Percentiles rank a stretch among this genome's conserved stretches.
Evolutionary conservation across 768 basidiomycete genomes (phyloP).

Genomic region (Lentinula lateritia): DNA sequence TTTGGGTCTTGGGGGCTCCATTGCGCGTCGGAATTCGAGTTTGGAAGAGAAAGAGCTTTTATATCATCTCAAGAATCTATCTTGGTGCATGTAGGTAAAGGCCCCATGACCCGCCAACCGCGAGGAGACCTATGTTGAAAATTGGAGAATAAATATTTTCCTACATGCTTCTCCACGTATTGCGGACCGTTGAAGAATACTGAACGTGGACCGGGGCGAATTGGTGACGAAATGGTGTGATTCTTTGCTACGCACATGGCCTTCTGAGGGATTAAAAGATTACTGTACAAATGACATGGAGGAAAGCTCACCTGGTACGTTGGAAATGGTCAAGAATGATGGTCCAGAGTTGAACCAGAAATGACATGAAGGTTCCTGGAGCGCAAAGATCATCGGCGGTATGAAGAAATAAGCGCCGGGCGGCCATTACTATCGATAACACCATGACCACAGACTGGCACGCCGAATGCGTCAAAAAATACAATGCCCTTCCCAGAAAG

Average conservation of each 20-base stretch:
- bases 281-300: neutral
- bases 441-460: neutral
- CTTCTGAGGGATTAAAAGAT: neutral
- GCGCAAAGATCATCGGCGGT: no score
- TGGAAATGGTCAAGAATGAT: no score
- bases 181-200: neutral
- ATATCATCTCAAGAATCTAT: neutral
- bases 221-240: neutral
- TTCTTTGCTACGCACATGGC: neutral
- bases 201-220: neutral
- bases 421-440: neutral
- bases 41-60: neutral
- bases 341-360: neutral
- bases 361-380: no score
- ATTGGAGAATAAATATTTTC: neutral
- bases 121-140: neutral
- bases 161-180: neutral
- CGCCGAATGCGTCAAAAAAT: constrained; percentile 8
- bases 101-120: neutral
- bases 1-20: neutral
- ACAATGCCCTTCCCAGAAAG: constrained; percentile 20
- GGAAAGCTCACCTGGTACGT: neutral
- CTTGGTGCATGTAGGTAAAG: no score
- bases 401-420: neutral
- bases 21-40: neutral